Percentiles rank a stretch among this genome's conserved stretches.
These are phyloP conservation scores for Venustampulla echinocandica DNA, from an alignment of 495 filamentous ascomycete genomes.

Conservation along the genomic window DNA sequence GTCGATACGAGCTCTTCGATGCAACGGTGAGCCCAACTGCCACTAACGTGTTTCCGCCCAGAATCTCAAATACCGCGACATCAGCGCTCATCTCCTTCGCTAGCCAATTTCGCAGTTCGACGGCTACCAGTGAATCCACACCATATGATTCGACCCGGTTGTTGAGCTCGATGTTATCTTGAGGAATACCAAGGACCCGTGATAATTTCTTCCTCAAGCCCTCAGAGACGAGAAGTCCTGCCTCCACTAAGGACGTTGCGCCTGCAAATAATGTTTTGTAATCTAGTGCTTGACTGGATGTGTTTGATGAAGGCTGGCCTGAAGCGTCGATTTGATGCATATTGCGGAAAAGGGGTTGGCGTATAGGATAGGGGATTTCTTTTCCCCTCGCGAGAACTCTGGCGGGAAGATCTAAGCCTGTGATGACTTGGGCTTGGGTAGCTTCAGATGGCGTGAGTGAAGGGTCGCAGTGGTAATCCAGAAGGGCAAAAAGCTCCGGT, in stretches of 20 bases:
- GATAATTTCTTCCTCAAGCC: conserved; percentile 20
- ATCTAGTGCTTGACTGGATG: background rate
- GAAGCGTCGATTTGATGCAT: background rate
- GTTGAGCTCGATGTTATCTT: conserved; percentile 30
- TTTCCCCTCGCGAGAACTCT: background rate
- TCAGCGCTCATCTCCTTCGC: background rate
- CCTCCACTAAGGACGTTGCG: background rate
- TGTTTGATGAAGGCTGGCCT: background rate
- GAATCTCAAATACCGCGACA: background rate
- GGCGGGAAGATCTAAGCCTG: background rate
- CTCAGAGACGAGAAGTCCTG: background rate
- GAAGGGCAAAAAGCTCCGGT: background rate
- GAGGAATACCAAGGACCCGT: conserved; percentile 25
- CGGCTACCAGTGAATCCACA: conserved; percentile 40
- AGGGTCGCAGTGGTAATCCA: conserved; percentile 8
- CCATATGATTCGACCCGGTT: conserved; percentile 30
- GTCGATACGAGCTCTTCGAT: too few relatives aligned
- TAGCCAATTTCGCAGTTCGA: conserved; percentile 39
- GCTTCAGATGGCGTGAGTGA: background rate
- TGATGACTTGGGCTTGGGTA: background rate
- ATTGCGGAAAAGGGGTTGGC: background rate
- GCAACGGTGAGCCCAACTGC: background rate
- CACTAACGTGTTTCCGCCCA: background rate
- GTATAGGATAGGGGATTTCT: background rate
- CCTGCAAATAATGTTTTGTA: background rate